Base-by-base conservation (phyloP, 2,329 filamentous ascomycete species). In the Neopestalotiopsis sp. region DNA sequence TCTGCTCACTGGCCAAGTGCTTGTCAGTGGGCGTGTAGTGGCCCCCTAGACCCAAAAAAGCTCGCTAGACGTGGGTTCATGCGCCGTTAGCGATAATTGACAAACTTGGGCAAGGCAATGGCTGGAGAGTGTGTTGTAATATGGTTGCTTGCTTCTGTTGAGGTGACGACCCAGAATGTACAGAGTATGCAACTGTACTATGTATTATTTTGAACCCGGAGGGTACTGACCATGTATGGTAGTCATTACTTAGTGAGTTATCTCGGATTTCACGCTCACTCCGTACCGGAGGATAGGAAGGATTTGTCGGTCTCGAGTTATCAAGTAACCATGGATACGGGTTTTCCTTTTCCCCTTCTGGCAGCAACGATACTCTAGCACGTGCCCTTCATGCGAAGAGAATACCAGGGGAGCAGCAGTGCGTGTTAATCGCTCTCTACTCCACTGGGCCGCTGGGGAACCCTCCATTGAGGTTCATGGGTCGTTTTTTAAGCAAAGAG, bases 361-460 rank as follows among this genome's bases (percentile, higher is more conserved):
- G n/a, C 34, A 38, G 34, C 34, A 38, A 38, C 20, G 45, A 53
- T n/a, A 28, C 24, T 28, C 45, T 17, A 53, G 45, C 45, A 53
- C 45, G 45, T 53, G 45, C 45, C 45, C n/a, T 53, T 53, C 45
- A 53, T 53, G 45, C 45, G n/a, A 53, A 53, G 45, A 53, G 14
- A 20, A 53, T 38, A 53, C 45, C 20, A 53, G 45, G 45, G 45
- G 24, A 28, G 24, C 24, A 53, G 17, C 20, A 53, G 45, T 17
- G 17, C 9, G 12, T 2, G 45, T 53, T 53, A 10, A 53, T 53
- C 45, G 20, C 34, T 38, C 34, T 38, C 34, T 38, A 17, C 17
- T 53, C 45, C 45, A 53, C 45, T 17, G 45, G 10, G 14, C 14
- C n/a, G n/a, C 45, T 53, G 45, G 17, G 45, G 45, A 53, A 53